Percentiles rank a stretch among this genome's conserved stretches.
Evolutionary conservation across 73 alveolate species (phyloP).

Genomic region (Effrenium voratum): DNA sequence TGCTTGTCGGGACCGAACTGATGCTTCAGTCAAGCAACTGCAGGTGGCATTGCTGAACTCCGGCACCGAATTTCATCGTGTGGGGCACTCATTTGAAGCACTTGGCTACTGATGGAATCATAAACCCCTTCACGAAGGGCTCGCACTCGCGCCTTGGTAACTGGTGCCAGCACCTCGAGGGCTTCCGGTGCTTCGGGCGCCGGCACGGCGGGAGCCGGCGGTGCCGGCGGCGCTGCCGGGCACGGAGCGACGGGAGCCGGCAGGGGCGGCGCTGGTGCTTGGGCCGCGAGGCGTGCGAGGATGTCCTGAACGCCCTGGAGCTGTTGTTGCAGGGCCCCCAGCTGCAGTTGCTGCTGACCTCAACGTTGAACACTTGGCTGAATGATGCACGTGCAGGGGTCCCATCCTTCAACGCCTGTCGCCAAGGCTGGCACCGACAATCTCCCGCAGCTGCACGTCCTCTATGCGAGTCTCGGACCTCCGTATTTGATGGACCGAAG

Average conservation of each 20-base stretch:
- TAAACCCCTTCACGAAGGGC: no score
- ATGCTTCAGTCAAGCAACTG: no score
- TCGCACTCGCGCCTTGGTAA: neutral
- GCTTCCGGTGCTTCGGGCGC: neutral
- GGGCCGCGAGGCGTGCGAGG: slow-evolving; percentile 18
- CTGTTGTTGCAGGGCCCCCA: slow-evolving; percentile 64
- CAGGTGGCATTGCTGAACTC: no score
- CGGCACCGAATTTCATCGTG: no score
- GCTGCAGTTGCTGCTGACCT: slow-evolving; percentile 47
- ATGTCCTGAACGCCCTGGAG: slow-evolving; percentile 53
- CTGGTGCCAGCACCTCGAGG: neutral
- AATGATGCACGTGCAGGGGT: no score
- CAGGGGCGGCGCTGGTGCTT: neutral
- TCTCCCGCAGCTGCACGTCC: slow-evolving; percentile 10
- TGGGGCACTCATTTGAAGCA: no score
- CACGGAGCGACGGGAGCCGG: slow-evolving; percentile 13
- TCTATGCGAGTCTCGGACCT: no score
- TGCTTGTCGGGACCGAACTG: no score
- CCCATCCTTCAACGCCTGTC: no score
- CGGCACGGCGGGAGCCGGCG: neutral
- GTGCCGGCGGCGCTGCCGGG: neutral
- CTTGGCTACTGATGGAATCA: no score
- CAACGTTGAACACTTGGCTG: no score
- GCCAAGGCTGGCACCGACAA: slow-evolving; percentile 8
- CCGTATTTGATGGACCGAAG: no score